Conservation (phyloP, 495 filamentous ascomycete genomes). For the Thermochaetoides thermophila region DNA sequence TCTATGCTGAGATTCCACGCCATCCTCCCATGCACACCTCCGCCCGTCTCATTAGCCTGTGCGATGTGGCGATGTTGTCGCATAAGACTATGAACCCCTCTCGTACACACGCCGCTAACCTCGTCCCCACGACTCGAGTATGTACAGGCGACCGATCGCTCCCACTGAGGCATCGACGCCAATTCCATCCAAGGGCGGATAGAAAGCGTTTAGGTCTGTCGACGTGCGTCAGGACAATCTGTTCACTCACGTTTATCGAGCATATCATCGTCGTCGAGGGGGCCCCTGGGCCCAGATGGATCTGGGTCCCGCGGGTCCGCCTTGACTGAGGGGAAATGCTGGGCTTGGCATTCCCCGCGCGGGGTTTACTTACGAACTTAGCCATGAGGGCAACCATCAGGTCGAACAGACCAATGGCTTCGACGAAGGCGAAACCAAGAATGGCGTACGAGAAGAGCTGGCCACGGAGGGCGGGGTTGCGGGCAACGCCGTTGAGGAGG, state of each 20-base stretch:
- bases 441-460: slow-evolving; percentile 91
- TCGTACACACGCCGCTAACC: slow-evolving; percentile 16
- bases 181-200: slow-evolving; percentile 8
- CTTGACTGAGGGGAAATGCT: background rate
- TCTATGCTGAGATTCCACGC: slow-evolving; percentile 24
- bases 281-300: too few species aligned
- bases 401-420: slow-evolving; percentile 87
- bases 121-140: slow-evolving; percentile 10
- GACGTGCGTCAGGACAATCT: too few species aligned
- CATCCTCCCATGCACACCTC: slow-evolving; percentile 19
- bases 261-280: too few species aligned
- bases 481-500: slow-evolving; percentile 68
- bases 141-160: slow-evolving; percentile 17
- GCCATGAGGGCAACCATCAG: slow-evolving; percentile 86
- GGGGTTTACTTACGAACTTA: slow-evolving; percentile 43
- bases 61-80: slow-evolving; percentile 12
- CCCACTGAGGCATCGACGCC: slow-evolving; percentile 12
- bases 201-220: slow-evolving; percentile 18
- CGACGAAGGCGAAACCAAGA: slow-evolving; percentile 86
- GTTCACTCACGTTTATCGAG: too few species aligned
- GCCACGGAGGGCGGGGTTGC: slow-evolving; percentile 79
- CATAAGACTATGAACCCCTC: slow-evolving; percentile 12
- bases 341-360: background rate
- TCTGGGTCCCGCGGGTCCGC: background rate
- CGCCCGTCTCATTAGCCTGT: slow-evolving; percentile 11